Evolutionary conservation across 2,329 filamentous ascomycete genomes (phyloP).

Genomic region (Clarireedia sp.): DNA sequence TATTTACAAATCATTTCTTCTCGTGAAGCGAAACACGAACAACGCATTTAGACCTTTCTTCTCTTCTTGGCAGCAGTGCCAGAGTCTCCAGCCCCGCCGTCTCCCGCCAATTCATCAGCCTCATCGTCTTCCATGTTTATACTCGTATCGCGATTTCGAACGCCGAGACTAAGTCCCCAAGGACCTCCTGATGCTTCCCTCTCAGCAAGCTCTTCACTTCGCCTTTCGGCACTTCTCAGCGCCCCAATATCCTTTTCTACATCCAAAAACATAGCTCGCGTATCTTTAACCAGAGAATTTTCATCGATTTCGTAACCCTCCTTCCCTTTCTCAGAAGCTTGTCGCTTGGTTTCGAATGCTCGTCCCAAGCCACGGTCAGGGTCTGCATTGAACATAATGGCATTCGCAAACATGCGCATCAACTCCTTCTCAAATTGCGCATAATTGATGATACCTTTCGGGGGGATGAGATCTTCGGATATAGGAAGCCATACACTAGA

Average conservation of each 20-base stretch:
- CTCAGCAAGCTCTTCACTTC: slow-evolving; percentile 20
- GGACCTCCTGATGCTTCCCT: slow-evolving; percentile 4
- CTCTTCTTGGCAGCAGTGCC: background rate
- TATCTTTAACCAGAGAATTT: slow-evolving; percentile 80
- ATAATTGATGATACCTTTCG: slow-evolving; percentile 86
- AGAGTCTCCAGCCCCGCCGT: background rate
- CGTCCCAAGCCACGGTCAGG: slow-evolving; percentile 57
- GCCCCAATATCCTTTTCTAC: slow-evolving; percentile 50
- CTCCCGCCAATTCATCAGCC: slow-evolving; percentile 1
- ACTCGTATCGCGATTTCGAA: background rate
- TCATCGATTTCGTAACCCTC: slow-evolving; percentile 62
- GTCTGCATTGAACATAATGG: slow-evolving; percentile 96
- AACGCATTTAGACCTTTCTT: background rate
- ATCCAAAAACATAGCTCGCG: slow-evolving; percentile 81
- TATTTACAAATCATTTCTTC: no score
- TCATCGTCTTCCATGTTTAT: background rate
- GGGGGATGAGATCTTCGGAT: slow-evolving; percentile 71
- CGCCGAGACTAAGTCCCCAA: background rate
- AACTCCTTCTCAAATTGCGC: slow-evolving; percentile 87
- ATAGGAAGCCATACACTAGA: slow-evolving; percentile 58
- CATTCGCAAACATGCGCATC: slow-evolving; percentile 95
- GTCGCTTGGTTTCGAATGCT: slow-evolving; percentile 33
- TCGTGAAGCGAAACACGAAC: no score
- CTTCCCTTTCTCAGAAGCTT: slow-evolving; percentile 32
- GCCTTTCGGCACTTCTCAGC: slow-evolving; percentile 26